phyloP scores from a whole-genome alignment of 2,329 filamentous ascomycete species.

The Ophiosphaerella narmari region DNA sequence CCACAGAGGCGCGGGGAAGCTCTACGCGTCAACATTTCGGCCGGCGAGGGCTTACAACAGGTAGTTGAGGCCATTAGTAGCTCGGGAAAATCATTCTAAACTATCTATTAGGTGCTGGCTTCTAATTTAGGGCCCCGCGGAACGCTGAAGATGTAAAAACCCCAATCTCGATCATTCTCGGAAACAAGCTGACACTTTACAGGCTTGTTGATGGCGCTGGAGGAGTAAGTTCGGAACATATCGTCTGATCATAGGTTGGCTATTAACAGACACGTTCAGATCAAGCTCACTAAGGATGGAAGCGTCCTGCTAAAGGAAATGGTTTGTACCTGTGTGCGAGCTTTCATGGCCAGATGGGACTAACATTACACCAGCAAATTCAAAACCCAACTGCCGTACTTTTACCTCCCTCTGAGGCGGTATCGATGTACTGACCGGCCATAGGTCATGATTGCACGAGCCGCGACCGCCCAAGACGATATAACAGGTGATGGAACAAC shows the following conservation, averaged over 20 bases:
- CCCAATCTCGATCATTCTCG: constrained; percentile 44
- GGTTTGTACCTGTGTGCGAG: constrained; percentile 47
- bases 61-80: constrained; percentile 43
- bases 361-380: constrained; percentile 67
- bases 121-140: constrained; percentile 93
- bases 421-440: constrained; percentile 10
- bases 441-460: constrained; percentile 71
- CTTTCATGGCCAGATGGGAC: neutral
- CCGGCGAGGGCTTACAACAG: constrained; percentile 76
- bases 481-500: constrained; percentile 98
- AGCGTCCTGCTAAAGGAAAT: constrained; percentile 78
- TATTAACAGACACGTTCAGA: constrained; percentile 57
- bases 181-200: constrained; percentile 33
- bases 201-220: constrained; percentile 68
- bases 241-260: neutral
- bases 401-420: constrained; percentile 1
- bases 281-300: constrained; percentile 99
- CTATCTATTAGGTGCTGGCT: constrained; percentile 77
- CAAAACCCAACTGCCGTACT: constrained; percentile 93
- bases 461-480: constrained; percentile 96
- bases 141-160: constrained; percentile 94
- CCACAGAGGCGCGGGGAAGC: constrained; percentile 91
- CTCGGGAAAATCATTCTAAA: constrained; percentile 6
- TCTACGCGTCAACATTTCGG: constrained; percentile 93
- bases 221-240: constrained; percentile 49